Base-by-base conservation (phyloP, 306 rosid genomes). In the Urtica urens region DNA sequence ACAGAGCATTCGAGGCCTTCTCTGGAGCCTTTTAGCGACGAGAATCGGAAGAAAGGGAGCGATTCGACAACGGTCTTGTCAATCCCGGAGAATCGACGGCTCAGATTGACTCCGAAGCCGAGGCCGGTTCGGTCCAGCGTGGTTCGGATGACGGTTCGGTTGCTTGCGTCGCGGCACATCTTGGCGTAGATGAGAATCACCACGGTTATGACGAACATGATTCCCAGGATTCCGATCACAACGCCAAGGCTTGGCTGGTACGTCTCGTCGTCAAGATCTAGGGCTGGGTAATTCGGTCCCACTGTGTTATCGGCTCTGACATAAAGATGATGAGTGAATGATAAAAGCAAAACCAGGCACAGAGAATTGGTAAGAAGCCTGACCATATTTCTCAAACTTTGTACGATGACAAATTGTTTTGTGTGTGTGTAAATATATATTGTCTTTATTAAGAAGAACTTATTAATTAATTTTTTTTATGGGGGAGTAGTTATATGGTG, bases 1-100 rank as follows among this genome's bases (percentile, higher is more conserved):
- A 92, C 87, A 13, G 93, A 31, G 60, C 99, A 92, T 60, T 92
- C 99, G 0, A 92, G 80, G 1, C 96, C 99, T 52, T 82, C 85
- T 29, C 55, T 92, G 20, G 96, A 76, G 1, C 99, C 99, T 63
- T 60, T 81, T 11, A 90, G 81, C 9, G 87, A 69, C 28, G 96
- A 85, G 59, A 92, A 92, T 73, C 76, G 69, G 42, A 92, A 92
- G 71, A 75, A 85, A n/a, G 99, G 99, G 24, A 92, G 94, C 33
- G 99, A 81, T 53, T 92, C 96, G n/a, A 92, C 71, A 20, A 66
- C 78, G 15, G 81, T 71, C 68, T 82, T 92, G 34, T 85, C 94
- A 19, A 92, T 71, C 12, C 99, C 99, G 0, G 92, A 90, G 46
- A 72, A 73, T 31, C 87, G 69, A 14, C 87, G 68, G 60, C 87